Base-by-base conservation (phyloP, 257 asterid genomes). In the Fraxinus pennsylvanica region DNA sequence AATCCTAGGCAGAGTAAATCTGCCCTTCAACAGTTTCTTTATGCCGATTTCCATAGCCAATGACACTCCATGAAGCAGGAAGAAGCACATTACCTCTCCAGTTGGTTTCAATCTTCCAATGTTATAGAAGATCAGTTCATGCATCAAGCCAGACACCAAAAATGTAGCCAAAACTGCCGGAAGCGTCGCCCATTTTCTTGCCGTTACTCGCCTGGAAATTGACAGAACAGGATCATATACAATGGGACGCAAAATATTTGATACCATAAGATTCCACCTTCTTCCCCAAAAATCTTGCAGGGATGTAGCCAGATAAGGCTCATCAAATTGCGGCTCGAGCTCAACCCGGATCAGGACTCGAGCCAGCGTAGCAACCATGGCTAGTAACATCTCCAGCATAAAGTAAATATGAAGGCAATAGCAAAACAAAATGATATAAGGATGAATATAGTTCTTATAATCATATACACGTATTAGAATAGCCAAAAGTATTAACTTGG, bases 241-340 rank as follows among this genome's bases (percentile, higher is more conserved):
- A 0, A 89, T 86, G 0, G 86, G 84, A 2, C 84, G 84, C 0
- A 91, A 57, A 67, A 85, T 84, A 8, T 88, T 88, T 0, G 94
- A 61, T 0, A 87, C 91, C 87, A 84, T 84, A 5, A 89, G 38
- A 73, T 91, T 91, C 94, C 96, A 91, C 39, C 94, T 81, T 38
- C 79, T 81, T 0, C 94, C 92, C 92, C 96, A 91, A 66, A 89
- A 91, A 78, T 91, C 92, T 41, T 88, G 92, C 2, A 90, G 75
- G 0, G 94, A 91, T 0, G 90, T 90, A 9, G 93, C 74, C 7
- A 84, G 29, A 67, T 88, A 87, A 0, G 92, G 93, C 5, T 87
- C 87, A 8, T 91, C 52, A 38, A 88, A 91, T 3, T 80, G 92
- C 0, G 84, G 85, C 73, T 88, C 94, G 5, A 91, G 78, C 66